A percentile compares a stretch with the other conserved stretches of the same genome.
Conservation (phyloP, 768 basidiomycete species). For the Vishniacozyma victoriae region DNA sequence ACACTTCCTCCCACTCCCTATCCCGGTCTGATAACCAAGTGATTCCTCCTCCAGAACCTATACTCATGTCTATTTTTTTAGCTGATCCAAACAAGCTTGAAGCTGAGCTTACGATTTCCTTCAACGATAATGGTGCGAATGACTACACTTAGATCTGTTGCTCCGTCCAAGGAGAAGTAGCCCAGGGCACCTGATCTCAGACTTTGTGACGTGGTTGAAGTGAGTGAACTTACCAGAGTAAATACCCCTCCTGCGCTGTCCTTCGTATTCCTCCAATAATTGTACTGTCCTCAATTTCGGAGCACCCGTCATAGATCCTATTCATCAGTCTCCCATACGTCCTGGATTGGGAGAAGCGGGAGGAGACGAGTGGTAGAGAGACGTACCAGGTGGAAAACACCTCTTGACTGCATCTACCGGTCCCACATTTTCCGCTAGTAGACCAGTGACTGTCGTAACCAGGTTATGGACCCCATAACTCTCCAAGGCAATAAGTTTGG, state of each 20-base stretch:
- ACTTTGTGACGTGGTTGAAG: neutral
- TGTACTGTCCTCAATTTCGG: slow-evolving; percentile 92
- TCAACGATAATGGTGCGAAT: slow-evolving; percentile 75
- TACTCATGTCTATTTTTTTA: slow-evolving; percentile 37
- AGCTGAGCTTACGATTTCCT: slow-evolving; percentile 18
- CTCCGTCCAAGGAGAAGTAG: slow-evolving; percentile 82
- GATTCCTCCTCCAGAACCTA: slow-evolving; percentile 95
- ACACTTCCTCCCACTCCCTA: slow-evolving; percentile 91
- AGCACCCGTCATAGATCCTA: slow-evolving; percentile 95
- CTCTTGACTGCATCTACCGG: slow-evolving; percentile 71
- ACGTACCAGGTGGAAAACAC: slow-evolving; percentile 77
- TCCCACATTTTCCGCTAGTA: slow-evolving; percentile 50
- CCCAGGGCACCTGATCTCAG: slow-evolving; percentile 65
- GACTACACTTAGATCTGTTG: slow-evolving; percentile 86
- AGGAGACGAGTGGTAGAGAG: neutral
- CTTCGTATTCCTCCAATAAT: slow-evolving; percentile 74
- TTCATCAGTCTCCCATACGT: slow-evolving; percentile 5
- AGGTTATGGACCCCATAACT: slow-evolving; percentile 94
- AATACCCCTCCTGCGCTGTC: slow-evolving; percentile 58
- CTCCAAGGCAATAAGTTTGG: slow-evolving; percentile 79
- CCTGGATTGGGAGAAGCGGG: too few species aligned
- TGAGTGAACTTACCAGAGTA: slow-evolving; percentile 58
- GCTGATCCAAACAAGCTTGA: neutral
- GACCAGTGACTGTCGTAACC: slow-evolving; percentile 86
- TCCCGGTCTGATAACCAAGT: slow-evolving; percentile 81